Base-by-base conservation (phyloP, 192 early-diverging fungal genomes). In the Podila horticola region DNA sequence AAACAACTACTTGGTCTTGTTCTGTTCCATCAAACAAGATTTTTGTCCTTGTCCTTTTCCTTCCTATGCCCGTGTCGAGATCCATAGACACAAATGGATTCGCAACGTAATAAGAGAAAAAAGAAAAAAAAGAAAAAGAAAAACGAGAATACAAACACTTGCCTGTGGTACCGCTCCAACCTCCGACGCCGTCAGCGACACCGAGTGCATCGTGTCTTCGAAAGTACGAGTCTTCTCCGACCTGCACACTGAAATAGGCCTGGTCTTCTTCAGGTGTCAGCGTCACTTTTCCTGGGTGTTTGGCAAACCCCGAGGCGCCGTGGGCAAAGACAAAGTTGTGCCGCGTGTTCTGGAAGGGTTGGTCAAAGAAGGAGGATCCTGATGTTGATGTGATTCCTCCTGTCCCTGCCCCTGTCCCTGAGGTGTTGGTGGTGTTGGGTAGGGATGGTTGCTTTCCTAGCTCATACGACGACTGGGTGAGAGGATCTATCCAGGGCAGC, bases 141-240 rank as follows among this genome's bases (percentile, higher is more conserved):
- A 22, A 63, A 19, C n/a, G 5, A 33, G 33, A 63, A 63, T 5
- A 41, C 5, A 63, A 63, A 26, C 11, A 83, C 84, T 69, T 74
- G 64, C 76, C 74, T 68, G 83, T 69, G 67, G 86, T 89, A 6
- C 94, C 89, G 29, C 88, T 84, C 98, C 98, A 99, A 30, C 97
- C 97, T 33, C 98, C 97, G 12, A 99, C 97, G 6, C 98, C 98
- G 72, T 97, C 96, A 8, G 96, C 95, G 7, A 98, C 96, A 20
- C 97, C 96, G 24, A 99, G 72, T 4, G 94, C 90, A 74, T 99
- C 96, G 26, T 89, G 74, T 64, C 97, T 88, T 60, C 85, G 76
- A 74, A 99, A 99, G 77, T 95, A 99, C 6, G 96, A 94, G 76
- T 99, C 98, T 84, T 99, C 97, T 30, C 98, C 98, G 31, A 93